Percentiles rank a stretch among this genome's conserved stretches.
phyloP scores from a whole-genome alignment of 176 grass and related monocot genomes.

The Raddia distichophylla region DNA sequence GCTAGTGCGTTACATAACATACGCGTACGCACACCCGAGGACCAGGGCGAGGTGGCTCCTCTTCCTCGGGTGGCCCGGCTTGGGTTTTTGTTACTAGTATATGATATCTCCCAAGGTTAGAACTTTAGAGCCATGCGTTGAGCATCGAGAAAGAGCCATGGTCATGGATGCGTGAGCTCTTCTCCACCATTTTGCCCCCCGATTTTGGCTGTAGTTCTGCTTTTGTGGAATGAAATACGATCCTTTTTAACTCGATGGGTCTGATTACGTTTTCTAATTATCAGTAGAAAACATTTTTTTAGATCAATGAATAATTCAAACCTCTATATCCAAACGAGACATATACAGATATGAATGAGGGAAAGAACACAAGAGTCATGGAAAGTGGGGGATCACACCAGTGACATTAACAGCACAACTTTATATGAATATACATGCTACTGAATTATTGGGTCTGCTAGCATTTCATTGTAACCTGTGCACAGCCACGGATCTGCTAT shows the following conservation, averaged over 20 bases:
- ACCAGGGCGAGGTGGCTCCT: background rate
- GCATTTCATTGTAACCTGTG: too few species aligned
- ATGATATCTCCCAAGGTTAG: slow-evolving; percentile 50
- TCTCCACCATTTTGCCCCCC: slow-evolving; percentile 3
- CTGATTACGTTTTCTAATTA: background rate
- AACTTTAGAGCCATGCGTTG: slow-evolving; percentile 39
- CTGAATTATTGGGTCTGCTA: background rate
- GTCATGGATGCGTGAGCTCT: slow-evolving; percentile 1
- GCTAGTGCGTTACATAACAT: background rate
- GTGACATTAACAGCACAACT: too few species aligned
- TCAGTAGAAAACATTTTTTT: too few species aligned
- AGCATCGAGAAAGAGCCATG: background rate
- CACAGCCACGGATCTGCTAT: background rate
- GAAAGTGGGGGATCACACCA: background rate
- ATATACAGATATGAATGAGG: background rate
- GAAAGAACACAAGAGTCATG: background rate
- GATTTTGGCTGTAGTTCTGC: slow-evolving; percentile 52
- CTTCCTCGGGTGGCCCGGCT: background rate
- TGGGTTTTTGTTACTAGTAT: slow-evolving; percentile 25
- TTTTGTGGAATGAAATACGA: slow-evolving; percentile 46
- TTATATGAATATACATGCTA: background rate
- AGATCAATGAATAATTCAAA: too few species aligned
- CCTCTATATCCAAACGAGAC: too few species aligned
- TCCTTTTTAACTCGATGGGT: background rate
- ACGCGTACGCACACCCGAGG: background rate